Conservation (phyloP, 139 green algal species). For the Chlamydomonas incerta region DNA sequence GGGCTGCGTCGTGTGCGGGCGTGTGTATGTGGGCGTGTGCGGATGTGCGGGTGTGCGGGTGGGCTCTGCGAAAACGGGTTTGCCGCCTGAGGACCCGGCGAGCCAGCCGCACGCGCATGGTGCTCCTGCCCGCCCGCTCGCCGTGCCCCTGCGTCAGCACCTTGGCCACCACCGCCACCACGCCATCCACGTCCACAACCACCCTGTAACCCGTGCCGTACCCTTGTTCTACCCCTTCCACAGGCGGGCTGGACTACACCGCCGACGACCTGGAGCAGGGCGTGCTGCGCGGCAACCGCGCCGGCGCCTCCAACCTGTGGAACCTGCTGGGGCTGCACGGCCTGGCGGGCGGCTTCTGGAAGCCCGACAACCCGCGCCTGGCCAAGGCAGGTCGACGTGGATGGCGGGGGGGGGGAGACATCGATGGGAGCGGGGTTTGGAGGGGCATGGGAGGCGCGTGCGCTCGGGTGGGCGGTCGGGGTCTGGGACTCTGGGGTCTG, state of each 20-base stretch:
- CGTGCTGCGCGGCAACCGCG: conserved; percentile 88
- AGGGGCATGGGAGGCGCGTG: background rate
- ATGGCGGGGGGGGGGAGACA: background rate
- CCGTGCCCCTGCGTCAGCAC: background rate
- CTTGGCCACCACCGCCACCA: background rate
- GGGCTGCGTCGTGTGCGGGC: too few species aligned
- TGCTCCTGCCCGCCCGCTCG: too few species aligned
- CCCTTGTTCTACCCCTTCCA: background rate
- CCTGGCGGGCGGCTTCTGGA: conserved; percentile 61
- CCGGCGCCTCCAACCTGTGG: conserved; percentile 60
- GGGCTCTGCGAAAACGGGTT: too few species aligned
- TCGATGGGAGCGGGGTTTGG: too few species aligned
- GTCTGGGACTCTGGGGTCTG: too few species aligned
- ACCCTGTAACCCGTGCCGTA: background rate
- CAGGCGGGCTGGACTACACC: conserved; percentile 36
- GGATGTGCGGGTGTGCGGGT: too few species aligned
- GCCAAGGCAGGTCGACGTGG: conserved; percentile 56
- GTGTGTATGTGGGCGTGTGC: too few species aligned
- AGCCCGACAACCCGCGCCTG: conserved; percentile 59
- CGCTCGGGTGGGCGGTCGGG: background rate
- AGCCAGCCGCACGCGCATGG: too few species aligned
- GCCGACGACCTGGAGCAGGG: conserved; percentile 96
- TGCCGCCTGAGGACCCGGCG: too few species aligned
- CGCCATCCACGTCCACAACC: background rate
- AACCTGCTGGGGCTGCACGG: conserved; percentile 64